Conservation (phyloP, 352 stramenopile genomes). For the Pythium plurisporium region DNA sequence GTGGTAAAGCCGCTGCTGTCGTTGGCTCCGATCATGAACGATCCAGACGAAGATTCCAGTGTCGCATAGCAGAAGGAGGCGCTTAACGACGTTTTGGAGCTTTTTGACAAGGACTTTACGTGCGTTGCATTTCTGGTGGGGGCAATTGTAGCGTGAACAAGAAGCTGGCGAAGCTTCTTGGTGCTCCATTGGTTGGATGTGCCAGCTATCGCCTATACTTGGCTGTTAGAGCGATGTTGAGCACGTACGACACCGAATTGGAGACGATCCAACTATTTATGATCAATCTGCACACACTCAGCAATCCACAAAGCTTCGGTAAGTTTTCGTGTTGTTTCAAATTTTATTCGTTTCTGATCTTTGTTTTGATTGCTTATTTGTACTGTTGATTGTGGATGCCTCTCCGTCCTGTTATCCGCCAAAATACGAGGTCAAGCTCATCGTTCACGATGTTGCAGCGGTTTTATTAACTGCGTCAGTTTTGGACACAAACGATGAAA, state of each 20-base stretch:
- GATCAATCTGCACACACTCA: constrained; percentile 3
- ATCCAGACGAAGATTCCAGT: not conserved
- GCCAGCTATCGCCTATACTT: constrained; percentile 11
- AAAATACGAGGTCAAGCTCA: constrained; percentile 16
- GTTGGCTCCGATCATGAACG: constrained; percentile 1
- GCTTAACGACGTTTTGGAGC: not conserved
- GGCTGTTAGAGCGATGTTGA: not conserved
- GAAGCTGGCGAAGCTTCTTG: not conserved
- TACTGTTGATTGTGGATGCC: too few relatives aligned
- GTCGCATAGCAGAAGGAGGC: constrained; percentile 9
- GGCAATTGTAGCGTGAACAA: constrained; percentile 14
- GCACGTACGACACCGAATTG: not conserved
- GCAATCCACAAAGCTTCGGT: not conserved
- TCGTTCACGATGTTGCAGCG: constrained; percentile 6
- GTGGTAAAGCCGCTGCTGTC: constrained; percentile 8
- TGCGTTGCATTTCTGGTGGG: not conserved
- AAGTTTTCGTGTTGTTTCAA: not conserved
- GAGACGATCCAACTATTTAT: not conserved
- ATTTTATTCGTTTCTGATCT: constrained; percentile 6
- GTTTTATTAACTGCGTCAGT: constrained; percentile 3
- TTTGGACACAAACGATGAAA: constrained; percentile 11
- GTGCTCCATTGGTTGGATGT: constrained; percentile 5
- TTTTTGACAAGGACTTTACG: not conserved
- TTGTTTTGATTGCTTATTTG: not conserved
- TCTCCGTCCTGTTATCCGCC: constrained; percentile 6